phyloP scores from a whole-genome alignment of 83 land plant species.

The Picea abies region DNA sequence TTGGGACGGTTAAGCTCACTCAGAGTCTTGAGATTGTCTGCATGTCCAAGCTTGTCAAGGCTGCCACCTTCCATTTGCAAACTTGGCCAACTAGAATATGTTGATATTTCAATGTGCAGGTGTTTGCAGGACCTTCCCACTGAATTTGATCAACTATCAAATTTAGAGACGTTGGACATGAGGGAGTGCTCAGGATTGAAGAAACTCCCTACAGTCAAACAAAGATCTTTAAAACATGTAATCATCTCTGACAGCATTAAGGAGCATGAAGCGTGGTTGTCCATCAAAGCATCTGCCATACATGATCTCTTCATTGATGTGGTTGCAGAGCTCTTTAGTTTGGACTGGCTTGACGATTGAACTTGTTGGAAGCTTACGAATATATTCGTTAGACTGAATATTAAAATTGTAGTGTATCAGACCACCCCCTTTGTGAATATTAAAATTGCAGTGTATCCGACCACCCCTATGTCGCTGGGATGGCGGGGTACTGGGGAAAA shows the following conservation, averaged over 20 bases:
- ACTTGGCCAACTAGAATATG: conserved; percentile 36
- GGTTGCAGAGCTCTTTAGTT: conserved; percentile 11
- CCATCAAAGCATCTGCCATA: background rate
- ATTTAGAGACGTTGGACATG: conserved; percentile 72
- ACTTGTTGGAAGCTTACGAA: background rate
- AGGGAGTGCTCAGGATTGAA: conserved; percentile 46
- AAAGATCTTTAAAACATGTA: conserved; percentile 40
- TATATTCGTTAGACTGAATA: no score
- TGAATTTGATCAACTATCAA: conserved; percentile 25
- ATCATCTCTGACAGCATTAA: conserved; percentile 46
- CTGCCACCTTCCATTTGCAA: conserved; percentile 42
- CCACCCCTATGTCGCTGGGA: no score
- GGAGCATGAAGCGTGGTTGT: background rate
- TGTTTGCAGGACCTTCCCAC: conserved; percentile 42
- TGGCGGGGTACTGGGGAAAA: no score
- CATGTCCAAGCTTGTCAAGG: conserved; percentile 42
- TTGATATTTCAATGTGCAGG: conserved; percentile 55
- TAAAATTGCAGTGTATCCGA: no score
- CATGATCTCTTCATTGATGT: background rate
- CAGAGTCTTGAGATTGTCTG: conserved; percentile 42
- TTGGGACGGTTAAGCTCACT: conserved; percentile 34
- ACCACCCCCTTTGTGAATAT: no score
- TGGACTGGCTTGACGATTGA: background rate
- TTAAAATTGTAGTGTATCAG: no score
- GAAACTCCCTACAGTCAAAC: conserved; percentile 30